Evolutionary conservation across 2,329 filamentous ascomycete genomes (phyloP).

Genomic region (Pseudocercospora fijiensis): DNA sequence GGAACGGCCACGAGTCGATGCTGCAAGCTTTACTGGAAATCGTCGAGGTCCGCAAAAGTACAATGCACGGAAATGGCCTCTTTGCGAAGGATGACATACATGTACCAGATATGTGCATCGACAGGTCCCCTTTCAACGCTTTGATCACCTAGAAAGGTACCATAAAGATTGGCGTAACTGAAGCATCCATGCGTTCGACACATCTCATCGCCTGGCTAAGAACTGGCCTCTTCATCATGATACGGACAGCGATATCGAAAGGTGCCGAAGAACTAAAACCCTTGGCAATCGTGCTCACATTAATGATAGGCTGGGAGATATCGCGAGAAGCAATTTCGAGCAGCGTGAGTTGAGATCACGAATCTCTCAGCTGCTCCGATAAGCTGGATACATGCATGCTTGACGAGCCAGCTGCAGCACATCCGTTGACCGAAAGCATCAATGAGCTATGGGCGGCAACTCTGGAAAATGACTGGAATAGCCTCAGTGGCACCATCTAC

Average conservation of each 20-base stretch:
- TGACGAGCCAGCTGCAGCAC: conserved; percentile 8
- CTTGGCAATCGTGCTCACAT: conserved; percentile 2
- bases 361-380: conserved; percentile 3
- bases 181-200: background rate
- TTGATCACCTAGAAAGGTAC: conserved; percentile 9
- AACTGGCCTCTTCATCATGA: conserved; percentile 6
- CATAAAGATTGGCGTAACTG: conserved; percentile 1
- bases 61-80: conserved; percentile 43
- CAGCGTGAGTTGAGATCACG: background rate
- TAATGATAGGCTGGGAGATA: conserved; percentile 6
- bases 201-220: conserved; percentile 9
- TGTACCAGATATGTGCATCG: conserved; percentile 1
- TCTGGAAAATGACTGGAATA: background rate
- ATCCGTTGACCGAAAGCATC: background rate
- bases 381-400: conserved; percentile 7
- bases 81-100: conserved; percentile 45
- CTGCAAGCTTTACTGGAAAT: conserved; percentile 21
- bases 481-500: conserved; percentile 3
- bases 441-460: background rate
- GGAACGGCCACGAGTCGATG: conserved; percentile 21
- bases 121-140: conserved; percentile 7
- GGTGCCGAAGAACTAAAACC: background rate
- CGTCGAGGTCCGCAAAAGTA: conserved; percentile 24
- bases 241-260: background rate
- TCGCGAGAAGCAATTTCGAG: background rate